phyloP scores from a whole-genome alignment of 305 asterid genomes.

The Fraxinus paxiana region DNA sequence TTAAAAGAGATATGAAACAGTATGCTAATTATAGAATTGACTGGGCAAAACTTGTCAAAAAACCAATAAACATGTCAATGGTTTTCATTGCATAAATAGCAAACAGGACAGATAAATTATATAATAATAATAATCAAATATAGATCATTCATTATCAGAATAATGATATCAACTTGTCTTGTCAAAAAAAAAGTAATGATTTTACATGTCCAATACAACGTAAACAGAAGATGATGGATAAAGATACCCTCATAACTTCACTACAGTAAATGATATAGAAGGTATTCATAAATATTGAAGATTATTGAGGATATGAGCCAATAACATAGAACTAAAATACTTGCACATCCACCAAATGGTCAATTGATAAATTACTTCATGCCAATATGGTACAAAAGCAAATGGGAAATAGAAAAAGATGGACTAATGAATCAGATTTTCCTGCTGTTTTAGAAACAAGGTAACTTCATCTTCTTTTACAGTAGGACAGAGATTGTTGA shows the following conservation, averaged over 20 bases:
- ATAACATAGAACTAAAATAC: neutral
- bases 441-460: neutral
- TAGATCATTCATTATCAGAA: neutral
- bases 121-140: neutral
- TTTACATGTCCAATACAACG: neutral
- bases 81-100: neutral
- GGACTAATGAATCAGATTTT: neutral
- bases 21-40: neutral
- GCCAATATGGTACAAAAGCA: neutral
- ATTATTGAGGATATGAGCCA: neutral
- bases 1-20: neutral
- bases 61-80: neutral
- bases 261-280: conserved; percentile 1
- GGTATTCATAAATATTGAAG: neutral
- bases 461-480: neutral
- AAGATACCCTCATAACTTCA: neutral
- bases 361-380: neutral
- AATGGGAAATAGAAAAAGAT: neutral
- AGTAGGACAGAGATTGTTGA: neutral
- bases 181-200: neutral
- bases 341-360: neutral
- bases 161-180: neutral
- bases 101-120: neutral
- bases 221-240: neutral
- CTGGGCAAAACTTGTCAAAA: neutral